Evolutionary conservation across 2,329 filamentous ascomycete species (phyloP), one percentile per base, ranked within the genome.

Genomic region (Cryphonectria japonica): DNA sequence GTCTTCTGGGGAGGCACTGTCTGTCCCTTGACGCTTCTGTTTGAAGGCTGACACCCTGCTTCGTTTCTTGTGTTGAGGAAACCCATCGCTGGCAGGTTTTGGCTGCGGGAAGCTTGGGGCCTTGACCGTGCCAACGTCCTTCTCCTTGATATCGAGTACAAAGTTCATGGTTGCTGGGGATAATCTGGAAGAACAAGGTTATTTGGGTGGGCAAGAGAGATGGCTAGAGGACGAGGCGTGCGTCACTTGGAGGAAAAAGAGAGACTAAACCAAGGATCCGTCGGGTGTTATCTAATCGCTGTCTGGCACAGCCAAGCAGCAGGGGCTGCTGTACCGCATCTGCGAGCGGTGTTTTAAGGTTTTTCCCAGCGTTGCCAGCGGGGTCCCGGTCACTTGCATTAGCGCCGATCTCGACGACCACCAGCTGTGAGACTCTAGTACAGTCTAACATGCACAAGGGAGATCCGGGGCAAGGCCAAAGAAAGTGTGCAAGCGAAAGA

Each of bases 41-140:
- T 94, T 97, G 83, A 97, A 97, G 1, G 92, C 88, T 1, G 94
- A 97, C 9, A 88, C 82, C 70, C 88, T 87, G 69, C 85, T 86
- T 74, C 95, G 90, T 79, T 93, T 94, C 80, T 92, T 96, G 80
- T 94, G 95, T 71, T 91, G 89, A n/a, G 96, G 96, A 76, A 98
- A 98, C 0, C 96, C 96, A 16, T 88, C 90, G 5, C 85, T 80
- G 29, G 85, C 83, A 13, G 83, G 81, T 67, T 88, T 88, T 57
- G 88, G 82, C 63, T 86, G 85, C 19, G 91, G 90, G 13, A 90
- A 88, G 54, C 85, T 85, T 11, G 92, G 90, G 5, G 92, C 86
- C 73, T 88, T 90, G 32, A 89, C 85, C 34, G 85, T 81, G 19
- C 84, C 80, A 37, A 88, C 81, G 61, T 89, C 86, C 73, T 93